These are phyloP conservation scores for Hericium alpestre DNA, from an alignment of 768 basidiomycete species.

Conservation along the genomic window DNA sequence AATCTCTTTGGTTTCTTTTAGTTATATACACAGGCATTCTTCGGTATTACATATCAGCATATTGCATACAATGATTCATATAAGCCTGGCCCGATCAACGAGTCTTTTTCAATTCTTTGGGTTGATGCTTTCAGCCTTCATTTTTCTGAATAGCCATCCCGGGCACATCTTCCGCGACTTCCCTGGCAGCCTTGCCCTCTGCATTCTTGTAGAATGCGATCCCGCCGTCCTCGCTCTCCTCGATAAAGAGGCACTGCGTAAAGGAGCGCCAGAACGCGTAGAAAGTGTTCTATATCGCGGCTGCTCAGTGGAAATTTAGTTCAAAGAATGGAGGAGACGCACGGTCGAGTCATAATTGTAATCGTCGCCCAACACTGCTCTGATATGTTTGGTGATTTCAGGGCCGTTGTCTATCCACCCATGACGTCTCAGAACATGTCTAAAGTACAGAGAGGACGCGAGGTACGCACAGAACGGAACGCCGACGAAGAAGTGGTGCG, in stretches of 20 bases:
- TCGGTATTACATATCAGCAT: too few relatives aligned
- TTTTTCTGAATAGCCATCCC: background rate
- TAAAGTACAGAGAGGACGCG: background rate
- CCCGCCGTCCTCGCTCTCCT: conserved; percentile 67
- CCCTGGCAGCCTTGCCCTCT: background rate
- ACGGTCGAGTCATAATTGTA: background rate
- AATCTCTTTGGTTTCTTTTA: too few relatives aligned
- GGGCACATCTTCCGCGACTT: background rate
- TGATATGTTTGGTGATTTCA: conserved; percentile 23
- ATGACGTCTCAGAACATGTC: background rate
- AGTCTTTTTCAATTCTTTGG: background rate
- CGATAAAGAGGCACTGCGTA: conserved; percentile 84
- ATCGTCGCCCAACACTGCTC: background rate
- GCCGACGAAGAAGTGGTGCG: background rate
- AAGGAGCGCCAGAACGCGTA: conserved; percentile 53
- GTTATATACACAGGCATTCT: too few relatives aligned
- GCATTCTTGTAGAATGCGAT: conserved; percentile 84
- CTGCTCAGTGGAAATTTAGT: background rate
- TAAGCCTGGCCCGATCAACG: too few relatives aligned
- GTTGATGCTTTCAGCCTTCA: background rate
- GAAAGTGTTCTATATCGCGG: background rate
- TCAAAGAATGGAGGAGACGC: background rate
- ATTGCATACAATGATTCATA: too few relatives aligned
- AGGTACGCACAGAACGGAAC: conserved; percentile 15
- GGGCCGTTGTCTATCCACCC: conserved; percentile 67